Conservation (phyloP, 2,329 filamentous ascomycete species). For the Diaporthe nobilis region DNA sequence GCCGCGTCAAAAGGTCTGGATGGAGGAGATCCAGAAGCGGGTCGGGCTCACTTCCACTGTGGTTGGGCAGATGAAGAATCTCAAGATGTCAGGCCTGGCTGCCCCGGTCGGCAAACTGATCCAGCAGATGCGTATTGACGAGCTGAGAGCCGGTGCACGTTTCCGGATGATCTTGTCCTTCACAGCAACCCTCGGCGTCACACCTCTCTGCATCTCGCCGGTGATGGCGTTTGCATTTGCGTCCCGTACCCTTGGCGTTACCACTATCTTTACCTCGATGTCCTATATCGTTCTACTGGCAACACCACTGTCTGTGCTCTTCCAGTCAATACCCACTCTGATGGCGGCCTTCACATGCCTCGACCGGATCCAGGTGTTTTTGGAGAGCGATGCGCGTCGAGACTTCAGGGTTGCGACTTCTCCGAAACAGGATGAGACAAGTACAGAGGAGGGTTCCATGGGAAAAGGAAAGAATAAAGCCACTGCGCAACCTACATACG, state of each 20-base stretch:
- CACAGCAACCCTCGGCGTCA: conserved; percentile 47
- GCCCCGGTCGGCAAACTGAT: conserved; percentile 46
- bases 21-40: conserved; percentile 49
- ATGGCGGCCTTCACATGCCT: conserved; percentile 52
- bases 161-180: conserved; percentile 46
- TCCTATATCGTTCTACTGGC: conserved; percentile 54
- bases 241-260: conserved; percentile 44
- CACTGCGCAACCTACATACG: conserved; percentile 4
- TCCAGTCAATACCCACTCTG: conserved; percentile 52
- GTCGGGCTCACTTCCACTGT: conserved; percentile 47
- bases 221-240: conserved; percentile 51
- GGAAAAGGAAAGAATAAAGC: background rate
- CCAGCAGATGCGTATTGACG: conserved; percentile 45
- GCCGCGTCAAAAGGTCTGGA: conserved; percentile 49
- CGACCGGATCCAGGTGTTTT: conserved; percentile 53
- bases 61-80: conserved; percentile 48
- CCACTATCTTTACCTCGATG: conserved; percentile 50
- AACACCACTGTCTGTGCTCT: conserved; percentile 49
- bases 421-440: background rate
- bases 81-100: conserved; percentile 51
- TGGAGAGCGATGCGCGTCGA: conserved; percentile 49
- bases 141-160: conserved; percentile 45
- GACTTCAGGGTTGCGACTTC: conserved; percentile 45
- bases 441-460: background rate
- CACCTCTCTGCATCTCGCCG: conserved; percentile 54